Percentiles rank a stretch among this genome's conserved stretches.
Evolutionary conservation across 495 filamentous ascomycete genomes (phyloP).

Genomic region (Hypoxylon intermedium): DNA sequence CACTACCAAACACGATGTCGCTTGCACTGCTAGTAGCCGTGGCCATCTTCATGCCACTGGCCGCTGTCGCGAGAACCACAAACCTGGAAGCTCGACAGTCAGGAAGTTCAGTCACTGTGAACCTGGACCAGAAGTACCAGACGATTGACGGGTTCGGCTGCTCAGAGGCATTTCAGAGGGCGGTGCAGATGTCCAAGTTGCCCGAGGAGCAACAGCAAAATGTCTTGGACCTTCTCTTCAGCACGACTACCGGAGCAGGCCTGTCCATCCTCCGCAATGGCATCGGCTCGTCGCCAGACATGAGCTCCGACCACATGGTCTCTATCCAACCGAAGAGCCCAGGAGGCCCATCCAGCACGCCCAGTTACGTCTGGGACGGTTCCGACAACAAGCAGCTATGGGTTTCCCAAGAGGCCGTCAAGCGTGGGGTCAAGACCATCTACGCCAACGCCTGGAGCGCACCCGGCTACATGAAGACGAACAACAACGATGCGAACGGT

Average conservation of each 20-base stretch:
- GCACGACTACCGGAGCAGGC: conserved; percentile 54
- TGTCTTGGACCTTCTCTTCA: conserved; percentile 57
- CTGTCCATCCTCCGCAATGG: conserved; percentile 63
- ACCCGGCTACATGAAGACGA: conserved; percentile 66
- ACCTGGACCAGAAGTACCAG: conserved; percentile 50
- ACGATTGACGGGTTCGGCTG: conserved; percentile 59
- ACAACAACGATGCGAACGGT: conserved; percentile 57
- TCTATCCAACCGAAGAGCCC: conserved; percentile 54
- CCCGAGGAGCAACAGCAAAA: conserved; percentile 45
- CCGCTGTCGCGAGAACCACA: conserved; percentile 6
- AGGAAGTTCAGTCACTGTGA: conserved; percentile 45
- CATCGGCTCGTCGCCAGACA: conserved; percentile 56
- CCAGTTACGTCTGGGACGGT: conserved; percentile 53
- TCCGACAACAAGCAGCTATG: conserved; percentile 59
- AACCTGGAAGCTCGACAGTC: conserved; percentile 23
- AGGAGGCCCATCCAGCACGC: conserved; percentile 41
- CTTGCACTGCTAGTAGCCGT: not conserved
- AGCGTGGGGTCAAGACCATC: conserved; percentile 56
- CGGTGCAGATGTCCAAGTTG: conserved; percentile 45
- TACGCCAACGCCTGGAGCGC: conserved; percentile 66
- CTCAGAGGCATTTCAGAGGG: conserved; percentile 60
- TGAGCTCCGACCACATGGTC: conserved; percentile 50
- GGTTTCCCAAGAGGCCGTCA: conserved; percentile 55
- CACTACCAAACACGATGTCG: conserved; percentile 5
- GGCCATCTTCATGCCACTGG: conserved; percentile 6